Percentiles rank a stretch among this genome's conserved stretches.
Evolutionary conservation across 345 rosid genomes (phyloP).

Genomic region (Iberis pinnata): DNA sequence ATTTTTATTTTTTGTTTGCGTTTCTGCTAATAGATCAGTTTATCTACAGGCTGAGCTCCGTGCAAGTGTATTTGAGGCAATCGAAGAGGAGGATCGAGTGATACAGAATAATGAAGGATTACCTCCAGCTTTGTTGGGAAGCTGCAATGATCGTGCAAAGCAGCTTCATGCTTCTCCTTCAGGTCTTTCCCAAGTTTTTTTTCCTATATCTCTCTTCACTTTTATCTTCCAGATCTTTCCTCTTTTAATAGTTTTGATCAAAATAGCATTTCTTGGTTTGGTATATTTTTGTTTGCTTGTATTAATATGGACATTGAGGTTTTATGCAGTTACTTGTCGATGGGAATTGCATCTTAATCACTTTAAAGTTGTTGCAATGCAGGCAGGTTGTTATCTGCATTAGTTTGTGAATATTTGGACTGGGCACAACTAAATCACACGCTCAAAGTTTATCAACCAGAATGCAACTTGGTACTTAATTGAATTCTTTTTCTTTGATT

Average conservation of each 20-base stretch:
- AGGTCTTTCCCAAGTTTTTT: constrained; percentile 37
- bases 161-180: constrained; percentile 89
- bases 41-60: constrained; percentile 82
- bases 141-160: constrained; percentile 90
- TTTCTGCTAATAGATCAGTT: constrained; percentile 1
- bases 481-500: constrained; percentile 26
- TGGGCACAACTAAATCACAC: constrained; percentile 98
- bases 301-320: constrained; percentile 3
- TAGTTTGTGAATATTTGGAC: constrained; percentile 86
- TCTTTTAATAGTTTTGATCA: constrained; percentile 4
- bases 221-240: not conserved
- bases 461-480: constrained; percentile 88
- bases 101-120: constrained; percentile 64
- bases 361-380: constrained; percentile 27
- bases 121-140: constrained; percentile 91
- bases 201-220: not conserved
- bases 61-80: constrained; percentile 98
- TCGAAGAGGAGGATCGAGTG: constrained; percentile 91
- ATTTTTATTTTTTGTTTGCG: not conserved
- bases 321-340: not conserved
- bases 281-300: not conserved
- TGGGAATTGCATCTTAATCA: not conserved
- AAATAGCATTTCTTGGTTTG: not conserved
- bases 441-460: constrained; percentile 84
- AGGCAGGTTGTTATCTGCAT: constrained; percentile 87